A percentile compares a stretch with the other conserved stretches of the same genome.
Evolutionary conservation across 2,329 filamentous ascomycete genomes (phyloP).

Genomic region (Endoconidiophora laricicola): DNA sequence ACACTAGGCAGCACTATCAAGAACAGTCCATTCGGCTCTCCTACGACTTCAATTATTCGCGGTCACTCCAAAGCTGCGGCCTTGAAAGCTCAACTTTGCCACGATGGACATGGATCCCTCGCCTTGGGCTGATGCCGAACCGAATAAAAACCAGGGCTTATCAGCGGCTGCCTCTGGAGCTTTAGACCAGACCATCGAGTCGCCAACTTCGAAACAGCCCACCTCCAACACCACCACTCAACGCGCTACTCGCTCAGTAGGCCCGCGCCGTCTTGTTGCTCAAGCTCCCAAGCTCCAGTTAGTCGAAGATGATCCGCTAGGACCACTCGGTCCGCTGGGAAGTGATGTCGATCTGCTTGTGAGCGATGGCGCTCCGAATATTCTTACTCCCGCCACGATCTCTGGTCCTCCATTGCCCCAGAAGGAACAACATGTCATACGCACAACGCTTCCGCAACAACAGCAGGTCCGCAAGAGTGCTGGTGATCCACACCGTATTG

Average conservation of each 20-base stretch:
- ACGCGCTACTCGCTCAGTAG: slow-evolving; percentile 14
- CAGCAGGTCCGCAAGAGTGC: slow-evolving; percentile 26
- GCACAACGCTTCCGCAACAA: slow-evolving; percentile 35
- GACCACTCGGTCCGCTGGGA: slow-evolving; percentile 54
- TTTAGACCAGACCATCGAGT: slow-evolving; percentile 15
- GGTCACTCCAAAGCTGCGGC: neutral
- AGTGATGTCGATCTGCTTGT: slow-evolving; percentile 22
- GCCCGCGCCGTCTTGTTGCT: slow-evolving; percentile 49
- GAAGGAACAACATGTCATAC: slow-evolving; percentile 47
- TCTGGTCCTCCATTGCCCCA: slow-evolving; percentile 51
- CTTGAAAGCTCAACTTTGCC: neutral
- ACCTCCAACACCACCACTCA: slow-evolving; percentile 17
- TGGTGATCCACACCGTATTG: slow-evolving; percentile 47
- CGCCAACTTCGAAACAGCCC: slow-evolving; percentile 16
- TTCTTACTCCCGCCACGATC: slow-evolving; percentile 20
- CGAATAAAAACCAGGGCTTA: slow-evolving; percentile 17
- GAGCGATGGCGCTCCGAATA: slow-evolving; percentile 25
- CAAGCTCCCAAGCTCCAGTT: slow-evolving; percentile 66
- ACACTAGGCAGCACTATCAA: no score
- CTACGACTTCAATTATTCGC: no score
- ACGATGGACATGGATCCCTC: slow-evolving; percentile 36
- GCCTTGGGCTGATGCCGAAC: slow-evolving; percentile 34
- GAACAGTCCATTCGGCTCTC: no score
- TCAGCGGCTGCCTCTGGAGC: slow-evolving; percentile 15
- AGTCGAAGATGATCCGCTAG: slow-evolving; percentile 53